Conservation (phyloP, 2,329 filamentous ascomycete genomes). For the Colletotrichum brevisporum region DNA sequence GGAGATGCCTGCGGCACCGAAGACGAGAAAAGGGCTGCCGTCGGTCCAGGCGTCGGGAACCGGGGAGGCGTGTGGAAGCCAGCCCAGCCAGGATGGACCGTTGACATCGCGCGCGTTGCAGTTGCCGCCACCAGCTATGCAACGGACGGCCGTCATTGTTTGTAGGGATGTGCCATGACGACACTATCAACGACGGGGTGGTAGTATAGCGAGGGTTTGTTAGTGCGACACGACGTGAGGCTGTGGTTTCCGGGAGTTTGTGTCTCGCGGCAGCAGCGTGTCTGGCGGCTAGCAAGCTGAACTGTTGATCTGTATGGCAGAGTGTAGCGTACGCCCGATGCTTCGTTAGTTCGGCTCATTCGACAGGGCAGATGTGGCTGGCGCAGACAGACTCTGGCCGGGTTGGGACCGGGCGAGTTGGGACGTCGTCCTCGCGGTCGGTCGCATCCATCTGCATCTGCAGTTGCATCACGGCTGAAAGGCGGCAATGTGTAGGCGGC, state of each 20-base stretch:
- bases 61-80: not conserved
- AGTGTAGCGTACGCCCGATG: not conserved
- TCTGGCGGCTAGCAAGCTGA: constrained; percentile 11
- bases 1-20: constrained; percentile 19
- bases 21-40: constrained; percentile 1
- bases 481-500: not conserved
- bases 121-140: constrained; percentile 33
- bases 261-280: constrained; percentile 10
- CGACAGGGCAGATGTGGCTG: no score
- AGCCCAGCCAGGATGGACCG: constrained; percentile 27
- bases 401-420: not conserved
- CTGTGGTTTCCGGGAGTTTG: constrained; percentile 5
- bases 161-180: constrained; percentile 10
- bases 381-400: no score
- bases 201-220: constrained; percentile 8
- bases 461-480: constrained; percentile 7
- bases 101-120: constrained; percentile 21
- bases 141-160: not conserved
- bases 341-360: no score
- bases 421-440: constrained; percentile 9
- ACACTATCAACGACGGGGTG: constrained; percentile 14
- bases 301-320: not conserved
- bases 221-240: constrained; percentile 19
- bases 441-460: constrained; percentile 3
- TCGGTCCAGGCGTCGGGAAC: not conserved